Percentiles rank a stretch among this genome's conserved stretches.
phyloP scores from a whole-genome alignment of 164 flowering plant species.

The Magnolia changhungtana region DNA sequence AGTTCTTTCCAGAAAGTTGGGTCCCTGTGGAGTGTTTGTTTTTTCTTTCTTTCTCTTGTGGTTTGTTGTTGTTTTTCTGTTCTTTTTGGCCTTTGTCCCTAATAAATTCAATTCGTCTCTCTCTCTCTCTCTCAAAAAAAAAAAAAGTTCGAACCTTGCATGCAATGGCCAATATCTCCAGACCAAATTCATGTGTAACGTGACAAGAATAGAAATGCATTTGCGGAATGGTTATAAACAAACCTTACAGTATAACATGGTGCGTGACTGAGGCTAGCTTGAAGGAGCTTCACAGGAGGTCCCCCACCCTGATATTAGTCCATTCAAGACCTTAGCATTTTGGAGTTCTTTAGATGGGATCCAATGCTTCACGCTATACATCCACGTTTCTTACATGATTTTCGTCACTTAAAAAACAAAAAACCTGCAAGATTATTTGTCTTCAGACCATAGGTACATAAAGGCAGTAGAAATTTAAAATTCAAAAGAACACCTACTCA shows the following conservation, averaged over 20 bases:
- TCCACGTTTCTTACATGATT: conserved; percentile 9
- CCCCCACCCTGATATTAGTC: conserved; percentile 99
- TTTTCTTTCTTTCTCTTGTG: too few species aligned
- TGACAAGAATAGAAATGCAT: background rate
- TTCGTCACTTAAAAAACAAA: conserved; percentile 9
- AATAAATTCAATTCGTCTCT: too few species aligned
- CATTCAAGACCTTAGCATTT: conserved; percentile 81
- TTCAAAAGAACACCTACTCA: too few species aligned
- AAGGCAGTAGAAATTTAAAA: too few species aligned
- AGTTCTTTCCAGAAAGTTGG: too few species aligned
- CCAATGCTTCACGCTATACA: conserved; percentile 87
- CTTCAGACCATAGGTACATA: background rate
- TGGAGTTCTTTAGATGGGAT: conserved; percentile 84
- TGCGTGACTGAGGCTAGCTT: conserved; percentile 84
- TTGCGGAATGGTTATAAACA: conserved; percentile 16
- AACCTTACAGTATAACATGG: conserved; percentile 37
- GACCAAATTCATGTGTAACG: background rate
- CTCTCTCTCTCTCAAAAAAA: too few species aligned
- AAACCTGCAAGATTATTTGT: conserved; percentile 37
- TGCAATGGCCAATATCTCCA: background rate
- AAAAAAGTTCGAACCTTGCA: conserved; percentile 1
- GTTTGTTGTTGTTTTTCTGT: too few species aligned
- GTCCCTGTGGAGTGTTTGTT: too few species aligned
- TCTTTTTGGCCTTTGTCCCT: too few species aligned
- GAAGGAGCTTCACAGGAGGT: conserved; percentile 99